Conservation (phyloP, 192 early-diverging fungal species). For the Neocallimastix lanati region DNA sequence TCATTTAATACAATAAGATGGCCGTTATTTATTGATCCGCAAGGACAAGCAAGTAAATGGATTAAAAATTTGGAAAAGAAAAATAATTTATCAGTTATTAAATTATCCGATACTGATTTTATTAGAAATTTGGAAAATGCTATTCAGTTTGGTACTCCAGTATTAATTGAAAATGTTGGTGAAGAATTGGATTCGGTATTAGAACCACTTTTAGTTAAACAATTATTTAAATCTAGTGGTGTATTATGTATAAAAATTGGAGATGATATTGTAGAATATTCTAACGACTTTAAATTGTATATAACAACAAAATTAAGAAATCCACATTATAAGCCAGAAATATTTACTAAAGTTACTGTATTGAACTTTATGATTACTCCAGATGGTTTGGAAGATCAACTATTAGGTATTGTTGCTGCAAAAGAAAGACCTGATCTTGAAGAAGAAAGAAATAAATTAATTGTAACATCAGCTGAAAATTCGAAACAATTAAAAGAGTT, state of each 20-base stretch:
- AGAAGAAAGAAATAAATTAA: conserved; percentile 39
- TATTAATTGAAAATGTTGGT: conserved; percentile 37
- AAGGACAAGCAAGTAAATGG: conserved; percentile 49
- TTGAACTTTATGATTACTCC: conserved; percentile 6
- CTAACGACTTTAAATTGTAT: conserved; percentile 38
- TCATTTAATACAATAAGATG: conserved; percentile 30
- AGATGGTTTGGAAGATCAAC: conserved; percentile 39
- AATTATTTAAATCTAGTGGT: conserved; percentile 41
- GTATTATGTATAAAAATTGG: conserved; percentile 36
- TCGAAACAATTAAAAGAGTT: conserved; percentile 46
- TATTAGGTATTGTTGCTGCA: conserved; percentile 39
- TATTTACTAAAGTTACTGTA: conserved; percentile 42
- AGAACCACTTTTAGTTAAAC: conserved; percentile 40
- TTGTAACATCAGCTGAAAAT: conserved; percentile 31
- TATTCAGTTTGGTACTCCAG: conserved; percentile 36
- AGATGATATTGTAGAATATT: conserved; percentile 39
- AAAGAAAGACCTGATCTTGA: conserved; percentile 45
- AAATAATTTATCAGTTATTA: conserved; percentile 31
- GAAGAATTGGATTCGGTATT: conserved; percentile 44
- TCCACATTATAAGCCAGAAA: conserved; percentile 41
- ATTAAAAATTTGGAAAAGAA: conserved; percentile 43
- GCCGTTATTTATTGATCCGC: conserved; percentile 42
- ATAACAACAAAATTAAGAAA: conserved; percentile 41
- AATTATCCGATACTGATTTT: conserved; percentile 38
- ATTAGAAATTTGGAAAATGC: conserved; percentile 39